Base-by-base conservation (phyloP, 2,329 filamentous ascomycete species). In the Chalaropsis thielavioides region DNA sequence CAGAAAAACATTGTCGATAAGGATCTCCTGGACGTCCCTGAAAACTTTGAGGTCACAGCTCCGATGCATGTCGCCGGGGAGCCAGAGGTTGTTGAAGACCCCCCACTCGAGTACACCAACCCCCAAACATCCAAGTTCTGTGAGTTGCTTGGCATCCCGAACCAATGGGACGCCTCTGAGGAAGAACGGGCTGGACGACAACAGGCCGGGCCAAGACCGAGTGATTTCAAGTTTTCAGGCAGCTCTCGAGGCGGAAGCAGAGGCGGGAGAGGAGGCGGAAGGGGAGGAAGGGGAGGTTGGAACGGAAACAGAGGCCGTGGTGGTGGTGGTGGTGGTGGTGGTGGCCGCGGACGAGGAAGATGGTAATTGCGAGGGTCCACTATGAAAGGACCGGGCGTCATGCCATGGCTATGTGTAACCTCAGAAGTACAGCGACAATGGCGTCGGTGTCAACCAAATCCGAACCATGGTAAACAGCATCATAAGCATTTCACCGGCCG, bases 91-190 rank as follows among this genome's bases (percentile, higher is more conserved):
- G 82, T 84, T 0, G 71, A 78, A 0, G 78, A 85, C n/a, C 81
- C 85, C 72, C 90, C 91, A 1, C 77, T 79, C 1, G 92, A 96
- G 75, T 92, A 92, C 72, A 90, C 84, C 3, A 97, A 94, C 71
- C 86, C 88, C 13, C 92, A 97, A 75, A 97, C 91, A 6, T 78
- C 77, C n/a, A 75, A 79, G 2, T 97, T 92, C 72, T 99, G 94
- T 74, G 78, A 85, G 65, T 75, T 97, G 64, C 71, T 97, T 0
- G 85, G 82, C 8, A 85, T 99, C 41, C 76, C 82, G 5, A 95
- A 97, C 72, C 79, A 85, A 10, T 95, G 84, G 78, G 80, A 88
- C 70, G 82, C 87, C 1, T 84, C 77, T n/a, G 81, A 87, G 1
- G 85, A 90, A 70, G 89, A 95, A 73, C 81, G 85, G 62, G 75